Percentiles rank a stretch among this genome's conserved stretches.
phyloP scores from a whole-genome alignment of 2,329 filamentous ascomycete genomes.

The Ceratocystiopsis minuta region DNA sequence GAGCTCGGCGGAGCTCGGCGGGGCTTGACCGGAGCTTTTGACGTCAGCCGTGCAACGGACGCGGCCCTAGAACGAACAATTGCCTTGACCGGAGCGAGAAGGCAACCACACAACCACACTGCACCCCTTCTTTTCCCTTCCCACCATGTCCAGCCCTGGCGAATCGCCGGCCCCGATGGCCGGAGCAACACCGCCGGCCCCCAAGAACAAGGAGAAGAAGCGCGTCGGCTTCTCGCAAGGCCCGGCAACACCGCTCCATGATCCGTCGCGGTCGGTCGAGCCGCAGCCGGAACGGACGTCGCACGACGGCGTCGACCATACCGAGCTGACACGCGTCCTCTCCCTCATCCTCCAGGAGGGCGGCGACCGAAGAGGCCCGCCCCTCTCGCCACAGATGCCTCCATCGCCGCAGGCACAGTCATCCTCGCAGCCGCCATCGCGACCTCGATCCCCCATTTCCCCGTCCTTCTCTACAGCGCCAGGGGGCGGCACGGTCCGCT shows the following conservation, averaged over 20 bases:
- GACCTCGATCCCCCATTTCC: not conserved
- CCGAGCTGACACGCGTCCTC: conserved; percentile 8
- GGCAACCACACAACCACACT: too few relatives aligned
- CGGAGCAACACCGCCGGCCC: not conserved
- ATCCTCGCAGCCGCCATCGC: not conserved
- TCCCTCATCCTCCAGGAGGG: conserved; percentile 7
- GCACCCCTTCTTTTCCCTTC: not conserved
- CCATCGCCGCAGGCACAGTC: not conserved
- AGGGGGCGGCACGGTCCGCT: too few relatives aligned
- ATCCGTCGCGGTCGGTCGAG: not conserved
- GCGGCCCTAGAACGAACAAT: too few relatives aligned
- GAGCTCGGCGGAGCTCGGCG: too few relatives aligned
- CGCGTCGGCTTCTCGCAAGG: conserved; percentile 9
- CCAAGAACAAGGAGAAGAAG: conserved; percentile 11
- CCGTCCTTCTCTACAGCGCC: not conserved
- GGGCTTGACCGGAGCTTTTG: too few relatives aligned
- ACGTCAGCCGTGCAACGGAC: not conserved
- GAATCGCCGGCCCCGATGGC: not conserved
- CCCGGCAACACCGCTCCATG: conserved; percentile 1
- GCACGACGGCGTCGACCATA: conserved; percentile 9
- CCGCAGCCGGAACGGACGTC: not conserved
- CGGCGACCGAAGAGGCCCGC: not conserved
- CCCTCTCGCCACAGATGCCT: too few relatives aligned
- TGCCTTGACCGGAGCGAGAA: not conserved
- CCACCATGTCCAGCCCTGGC: conserved; percentile 6